Percentiles rank a stretch among this genome's conserved stretches.
phyloP scores from a whole-genome alignment of 495 filamentous ascomycete genomes.

The Cercophora samala region DNA sequence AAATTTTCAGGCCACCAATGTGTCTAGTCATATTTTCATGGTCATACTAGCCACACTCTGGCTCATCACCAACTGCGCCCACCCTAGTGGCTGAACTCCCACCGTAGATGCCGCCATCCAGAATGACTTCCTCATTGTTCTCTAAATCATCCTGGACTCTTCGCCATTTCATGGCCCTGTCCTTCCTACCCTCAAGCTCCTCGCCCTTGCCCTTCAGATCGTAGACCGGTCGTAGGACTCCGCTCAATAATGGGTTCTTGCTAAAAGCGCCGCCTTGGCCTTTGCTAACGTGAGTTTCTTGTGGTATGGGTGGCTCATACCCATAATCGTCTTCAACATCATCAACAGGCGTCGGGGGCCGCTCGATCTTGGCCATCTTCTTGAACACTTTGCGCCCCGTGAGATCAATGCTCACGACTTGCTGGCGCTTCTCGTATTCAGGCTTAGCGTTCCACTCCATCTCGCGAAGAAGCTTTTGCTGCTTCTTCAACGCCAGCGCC shows the following conservation, averaged over 20 bases:
- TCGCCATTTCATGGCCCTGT: slow-evolving; percentile 64
- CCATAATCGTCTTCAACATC: slow-evolving; percentile 30
- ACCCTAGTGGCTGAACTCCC: slow-evolving; percentile 18
- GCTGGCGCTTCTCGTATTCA: slow-evolving; percentile 87
- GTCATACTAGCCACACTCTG: slow-evolving; percentile 36
- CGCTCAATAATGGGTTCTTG: slow-evolving; percentile 76
- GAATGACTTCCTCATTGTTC: slow-evolving; percentile 87
- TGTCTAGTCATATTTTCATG: background rate
- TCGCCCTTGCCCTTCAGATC: slow-evolving; percentile 49
- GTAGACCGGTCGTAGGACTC: slow-evolving; percentile 77
- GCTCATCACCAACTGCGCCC: slow-evolving; percentile 35
- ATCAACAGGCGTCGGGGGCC: slow-evolving; percentile 46
- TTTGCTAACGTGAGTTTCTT: slow-evolving; percentile 30
- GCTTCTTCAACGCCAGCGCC: slow-evolving; percentile 80
- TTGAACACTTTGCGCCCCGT: slow-evolving; percentile 70
- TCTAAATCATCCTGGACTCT: slow-evolving; percentile 88
- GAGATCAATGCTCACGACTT: slow-evolving; percentile 84
- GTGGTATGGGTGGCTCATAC: slow-evolving; percentile 6
- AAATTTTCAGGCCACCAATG: background rate
- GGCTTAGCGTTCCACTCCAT: slow-evolving; percentile 88
- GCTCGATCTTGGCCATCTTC: slow-evolving; percentile 63
- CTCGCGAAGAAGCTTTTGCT: slow-evolving; percentile 83
- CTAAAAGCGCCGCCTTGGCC: slow-evolving; percentile 61
- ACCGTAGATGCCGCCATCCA: slow-evolving; percentile 78
- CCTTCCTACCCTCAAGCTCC: slow-evolving; percentile 37